Evolutionary conservation across 208 protist species (phyloP), one percentile per base, ranked within the genome.

Genomic region (Trypanosoma avium): DNA sequence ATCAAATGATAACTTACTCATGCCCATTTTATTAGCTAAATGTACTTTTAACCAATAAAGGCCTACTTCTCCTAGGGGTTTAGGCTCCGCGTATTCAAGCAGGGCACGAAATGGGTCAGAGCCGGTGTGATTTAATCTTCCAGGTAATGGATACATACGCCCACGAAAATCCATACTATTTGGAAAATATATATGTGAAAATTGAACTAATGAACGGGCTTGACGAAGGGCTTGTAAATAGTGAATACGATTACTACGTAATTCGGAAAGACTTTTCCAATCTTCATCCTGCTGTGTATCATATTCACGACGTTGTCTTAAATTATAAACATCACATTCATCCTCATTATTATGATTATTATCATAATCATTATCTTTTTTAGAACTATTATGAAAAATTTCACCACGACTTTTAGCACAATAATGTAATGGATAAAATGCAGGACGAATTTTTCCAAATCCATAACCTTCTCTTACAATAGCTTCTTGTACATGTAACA

Each of bases 101-200:
- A 99, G 66, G 6, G 87, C 94, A 27, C 98, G 90, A 59, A 95
- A 93, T 2, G 88, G 90, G 61, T 97, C 93, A 10, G 84, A 93
- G 45, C 98, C 98, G 27, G 98, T 85, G 84, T 99, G 97, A 68
- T 99, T 99, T 19, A 99, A 76, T 57, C 98, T 90, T 8, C 98
- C 98, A 9, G 97, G 95, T 24, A 99, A 91, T 3, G 98, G 96
- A 80, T 99, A 99, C 65, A 98, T 98, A 56, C 98, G 95, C 17
- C 98, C 98, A 40, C 98, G 86, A 62, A 99, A 99, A 75, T 99
- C 98, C 69, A 99, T 79, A 75, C 98, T 99, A 75, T 99, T 97
- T 15, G 98, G 97, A 64, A 99, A 98, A 80, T 98, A 99, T 60
- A 99, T 77, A 64, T 97, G 88, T 32, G 86, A 94, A 66, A 94